phyloP scores from a whole-genome alignment of 495 filamentous ascomycete species.

The Trichoderma parareesei region DNA sequence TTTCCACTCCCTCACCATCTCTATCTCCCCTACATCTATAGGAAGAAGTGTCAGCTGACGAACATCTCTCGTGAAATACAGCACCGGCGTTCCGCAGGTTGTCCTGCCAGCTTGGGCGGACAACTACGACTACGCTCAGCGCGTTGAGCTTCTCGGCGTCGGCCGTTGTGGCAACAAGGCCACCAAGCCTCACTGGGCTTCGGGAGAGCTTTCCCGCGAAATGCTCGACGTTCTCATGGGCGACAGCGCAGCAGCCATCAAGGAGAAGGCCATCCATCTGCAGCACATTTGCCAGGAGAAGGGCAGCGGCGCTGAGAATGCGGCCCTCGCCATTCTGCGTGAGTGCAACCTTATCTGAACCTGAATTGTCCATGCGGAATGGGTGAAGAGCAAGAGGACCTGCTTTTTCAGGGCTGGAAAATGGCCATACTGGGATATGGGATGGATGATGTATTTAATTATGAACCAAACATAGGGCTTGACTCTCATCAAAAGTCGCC shows the following conservation, averaged over 20 bases:
- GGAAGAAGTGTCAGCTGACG: background rate
- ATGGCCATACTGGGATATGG: background rate
- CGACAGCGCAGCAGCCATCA: background rate
- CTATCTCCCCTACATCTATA: background rate
- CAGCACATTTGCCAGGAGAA: background rate
- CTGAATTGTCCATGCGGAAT: no score
- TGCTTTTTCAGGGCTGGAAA: background rate
- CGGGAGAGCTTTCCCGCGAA: background rate
- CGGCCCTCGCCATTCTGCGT: background rate
- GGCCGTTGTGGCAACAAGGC: conserved; percentile 17
- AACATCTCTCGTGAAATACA: conserved; percentile 13
- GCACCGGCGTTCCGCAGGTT: conserved; percentile 38
- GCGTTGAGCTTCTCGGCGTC: conserved; percentile 38
- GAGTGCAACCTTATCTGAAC: background rate
- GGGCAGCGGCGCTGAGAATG: background rate
- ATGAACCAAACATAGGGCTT: no score
- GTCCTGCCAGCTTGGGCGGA: conserved; percentile 41
- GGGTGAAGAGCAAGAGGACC: no score
- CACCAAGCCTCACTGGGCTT: background rate
- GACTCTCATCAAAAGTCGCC: no score
- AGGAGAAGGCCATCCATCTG: background rate
- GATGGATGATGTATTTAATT: no score
- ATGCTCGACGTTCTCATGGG: background rate
- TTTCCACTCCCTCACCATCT: background rate
- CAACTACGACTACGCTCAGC: conserved; percentile 38